Evolutionary conservation across 768 basidiomycete genomes (phyloP).

Genomic region (Pleurotus platypus): DNA sequence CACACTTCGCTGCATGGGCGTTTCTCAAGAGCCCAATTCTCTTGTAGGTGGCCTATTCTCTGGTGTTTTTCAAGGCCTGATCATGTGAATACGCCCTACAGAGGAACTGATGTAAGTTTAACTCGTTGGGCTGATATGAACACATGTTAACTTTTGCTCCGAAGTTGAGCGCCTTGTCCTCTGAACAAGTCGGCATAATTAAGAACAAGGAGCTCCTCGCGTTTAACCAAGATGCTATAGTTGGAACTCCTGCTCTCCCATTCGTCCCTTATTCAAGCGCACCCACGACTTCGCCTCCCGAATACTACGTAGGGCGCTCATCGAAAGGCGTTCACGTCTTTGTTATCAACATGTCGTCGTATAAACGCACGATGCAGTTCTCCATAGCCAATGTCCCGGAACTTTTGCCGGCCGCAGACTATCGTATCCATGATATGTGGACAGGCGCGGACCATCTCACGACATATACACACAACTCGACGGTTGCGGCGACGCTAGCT

Average conservation of each 20-base stretch:
- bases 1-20: conserved; percentile 58
- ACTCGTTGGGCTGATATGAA: neutral
- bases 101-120: conserved; percentile 35
- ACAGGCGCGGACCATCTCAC: conserved; percentile 36
- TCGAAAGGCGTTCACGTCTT: conserved; percentile 51
- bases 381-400: conserved; percentile 46
- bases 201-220: conserved; percentile 50
- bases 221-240: conserved; percentile 46
- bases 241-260: conserved; percentile 45
- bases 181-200: conserved; percentile 43
- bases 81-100: conserved; percentile 3
- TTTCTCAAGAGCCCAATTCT: conserved; percentile 57
- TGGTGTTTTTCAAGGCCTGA: neutral
- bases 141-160: neutral
- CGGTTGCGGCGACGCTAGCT: conserved; percentile 36
- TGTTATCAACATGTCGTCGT: conserved; percentile 41
- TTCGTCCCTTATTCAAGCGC: conserved; percentile 39
- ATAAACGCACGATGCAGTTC: conserved; percentile 36
- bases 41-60: conserved; percentile 24
- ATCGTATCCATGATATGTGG: conserved; percentile 56
- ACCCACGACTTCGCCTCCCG: conserved; percentile 41
- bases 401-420: conserved; percentile 30
- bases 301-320: conserved; percentile 49
- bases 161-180: conserved; percentile 38
- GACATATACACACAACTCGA: conserved; percentile 28